Evolutionary conservation across 2,329 filamentous ascomycete species (phyloP).

Genomic region (Colletotrichum simmondsii): DNA sequence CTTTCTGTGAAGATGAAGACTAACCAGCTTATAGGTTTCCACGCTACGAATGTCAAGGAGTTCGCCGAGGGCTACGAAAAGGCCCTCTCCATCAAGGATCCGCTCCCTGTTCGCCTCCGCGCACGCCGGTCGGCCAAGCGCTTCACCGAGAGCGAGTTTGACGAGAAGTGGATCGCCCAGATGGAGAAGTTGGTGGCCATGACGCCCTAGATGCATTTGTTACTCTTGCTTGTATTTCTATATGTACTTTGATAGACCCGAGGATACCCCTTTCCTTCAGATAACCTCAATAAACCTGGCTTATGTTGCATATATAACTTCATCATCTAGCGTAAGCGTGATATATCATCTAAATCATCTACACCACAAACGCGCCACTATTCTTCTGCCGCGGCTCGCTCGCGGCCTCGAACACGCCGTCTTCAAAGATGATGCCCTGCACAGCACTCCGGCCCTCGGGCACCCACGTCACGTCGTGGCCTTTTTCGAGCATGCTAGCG

Average conservation of each 20-base stretch:
- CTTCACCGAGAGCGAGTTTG: constrained; percentile 91
- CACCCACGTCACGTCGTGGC: constrained; percentile 80
- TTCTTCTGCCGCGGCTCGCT: constrained; percentile 80
- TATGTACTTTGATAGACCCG: constrained; percentile 43
- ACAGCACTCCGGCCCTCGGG: constrained; percentile 72
- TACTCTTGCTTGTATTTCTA: constrained; percentile 29
- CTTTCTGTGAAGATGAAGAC: background rate
- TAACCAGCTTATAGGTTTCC: constrained; percentile 72
- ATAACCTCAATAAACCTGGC: constrained; percentile 22
- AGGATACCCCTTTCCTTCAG: constrained; percentile 48
- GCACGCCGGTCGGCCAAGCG: constrained; percentile 82
- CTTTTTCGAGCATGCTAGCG: constrained; percentile 69
- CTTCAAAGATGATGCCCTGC: constrained; percentile 72
- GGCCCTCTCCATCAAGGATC: constrained; percentile 78
- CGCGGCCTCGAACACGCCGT: constrained; percentile 81
- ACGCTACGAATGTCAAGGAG: constrained; percentile 80
- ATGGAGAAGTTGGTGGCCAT: constrained; percentile 76
- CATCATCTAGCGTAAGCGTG: background rate
- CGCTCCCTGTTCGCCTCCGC: constrained; percentile 77
- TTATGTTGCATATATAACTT: background rate
- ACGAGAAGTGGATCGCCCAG: constrained; percentile 79
- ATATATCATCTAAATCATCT: constrained; percentile 17
- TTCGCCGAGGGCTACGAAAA: constrained; percentile 85
- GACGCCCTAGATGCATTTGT: constrained; percentile 31
- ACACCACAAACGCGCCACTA: constrained; percentile 70